These are phyloP conservation scores for Bipolaris cookei DNA, from an alignment of 2,329 filamentous ascomycete genomes.

Conservation along the genomic window DNA sequence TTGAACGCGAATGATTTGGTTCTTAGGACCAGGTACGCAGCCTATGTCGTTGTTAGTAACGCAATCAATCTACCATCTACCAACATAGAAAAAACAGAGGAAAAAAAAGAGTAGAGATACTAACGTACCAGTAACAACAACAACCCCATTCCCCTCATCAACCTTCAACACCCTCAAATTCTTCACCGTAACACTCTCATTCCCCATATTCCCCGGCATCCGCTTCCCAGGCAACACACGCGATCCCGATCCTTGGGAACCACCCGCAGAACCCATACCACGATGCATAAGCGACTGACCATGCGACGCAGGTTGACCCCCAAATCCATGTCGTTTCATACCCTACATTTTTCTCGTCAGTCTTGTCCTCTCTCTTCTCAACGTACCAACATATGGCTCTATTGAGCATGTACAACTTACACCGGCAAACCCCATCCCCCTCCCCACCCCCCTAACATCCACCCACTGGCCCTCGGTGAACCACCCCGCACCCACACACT, in stretches of 20 bases:
- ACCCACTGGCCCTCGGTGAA: conserved; percentile 90
- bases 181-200: conserved; percentile 84
- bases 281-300: conserved; percentile 95
- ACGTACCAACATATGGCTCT: no score
- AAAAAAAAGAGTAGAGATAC: not conserved
- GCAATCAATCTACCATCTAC: not conserved
- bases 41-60: conserved; percentile 49
- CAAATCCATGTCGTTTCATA: conserved; percentile 95
- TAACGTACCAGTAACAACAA: conserved; percentile 78
- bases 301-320: conserved; percentile 88
- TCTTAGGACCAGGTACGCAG: conserved; percentile 85
- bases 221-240: conserved; percentile 95
- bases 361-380: conserved; percentile 7
- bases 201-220: conserved; percentile 97
- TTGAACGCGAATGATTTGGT: conserved; percentile 81
- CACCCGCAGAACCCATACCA: conserved; percentile 87
- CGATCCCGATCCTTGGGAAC: conserved; percentile 88
- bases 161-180: conserved; percentile 89
- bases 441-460: conserved; percentile 77
- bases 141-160: conserved; percentile 82
- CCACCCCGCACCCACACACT: conserved; percentile 82
- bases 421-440: conserved; percentile 93
- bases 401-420: conserved; percentile 48
- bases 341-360: conserved; percentile 54
- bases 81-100: not conserved